Base-by-base conservation (phyloP, 164 flowering plant species). In the Vitis vinifera region DNA sequence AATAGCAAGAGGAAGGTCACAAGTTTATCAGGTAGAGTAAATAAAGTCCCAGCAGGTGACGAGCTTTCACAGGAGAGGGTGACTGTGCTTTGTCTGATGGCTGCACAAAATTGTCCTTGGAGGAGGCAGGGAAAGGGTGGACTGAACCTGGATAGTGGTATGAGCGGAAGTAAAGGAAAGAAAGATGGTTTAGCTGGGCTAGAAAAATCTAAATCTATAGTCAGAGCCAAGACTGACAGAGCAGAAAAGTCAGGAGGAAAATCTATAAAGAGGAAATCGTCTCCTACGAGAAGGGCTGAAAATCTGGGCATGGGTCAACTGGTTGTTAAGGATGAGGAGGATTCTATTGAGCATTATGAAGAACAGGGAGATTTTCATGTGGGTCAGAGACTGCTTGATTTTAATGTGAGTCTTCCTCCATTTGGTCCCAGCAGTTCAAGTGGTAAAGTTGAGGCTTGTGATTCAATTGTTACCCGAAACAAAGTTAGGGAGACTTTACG, bases 401-500 rank as follows among this genome's bases (percentile, higher is more conserved):
- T 49, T 55, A 73, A 70, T 9, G 66, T 85, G 69, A 75, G 10
- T 50, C 64, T 85, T 48, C 85, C 84, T 69, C 91, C 91, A 58
- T 71, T 75, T 55, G 69, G 65, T 67, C 71, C 76, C n/a, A 69
- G 70, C 16, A 62, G 68, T 63, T 68, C 75, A 23, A 66, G 68
- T 23, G 63, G 44, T 51, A 68, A 60, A 53, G 72, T 61, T 67
- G 66, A 61, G 56, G 71, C 75, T 8, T 27, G n/a, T 15, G 78
- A 73, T 11, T 71, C 50, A 17, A 30, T 8, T 51, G 78, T 53
- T 47, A 69, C 81, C 44, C 83, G 96, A 31, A 75, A 56, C 60
- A 83, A 79, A 73, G 98, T 93, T 17, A 82, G 88, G 71, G 99
- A 91, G 71, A 84, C 90, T 55, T 77, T 93, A 51, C 88, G 94